Evolutionary conservation across 164 flowering plant species (phyloP).

Genomic region (Umbellularia californica): DNA sequence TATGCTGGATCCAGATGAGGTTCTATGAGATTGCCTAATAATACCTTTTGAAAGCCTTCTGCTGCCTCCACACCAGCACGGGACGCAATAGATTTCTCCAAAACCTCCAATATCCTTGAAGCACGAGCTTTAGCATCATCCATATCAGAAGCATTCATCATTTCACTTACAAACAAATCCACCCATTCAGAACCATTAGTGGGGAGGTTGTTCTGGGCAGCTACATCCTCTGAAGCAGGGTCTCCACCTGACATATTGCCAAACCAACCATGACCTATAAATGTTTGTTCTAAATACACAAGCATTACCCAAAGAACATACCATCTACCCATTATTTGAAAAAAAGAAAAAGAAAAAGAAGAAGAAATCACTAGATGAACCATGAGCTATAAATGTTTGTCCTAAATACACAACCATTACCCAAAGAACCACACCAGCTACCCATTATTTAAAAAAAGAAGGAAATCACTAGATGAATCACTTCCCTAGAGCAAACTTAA

Average conservation of each 20-base stretch:
- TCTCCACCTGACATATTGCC: constrained; percentile 27
- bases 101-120: constrained; percentile 45
- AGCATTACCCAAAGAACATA: neutral
- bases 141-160: constrained; percentile 55
- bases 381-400: too few relatives aligned
- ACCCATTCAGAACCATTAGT: constrained; percentile 79
- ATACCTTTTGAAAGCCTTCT: constrained; percentile 45
- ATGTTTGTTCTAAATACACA: too few relatives aligned
- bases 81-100: constrained; percentile 63
- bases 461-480: too few relatives aligned
- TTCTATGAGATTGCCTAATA: neutral
- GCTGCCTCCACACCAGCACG: constrained; percentile 47
- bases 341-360: too few relatives aligned
- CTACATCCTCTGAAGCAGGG: constrained; percentile 20
- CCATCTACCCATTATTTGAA: neutral
- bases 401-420: neutral
- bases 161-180: constrained; percentile 76
- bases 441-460: too few relatives aligned
- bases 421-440: neutral
- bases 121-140: constrained; percentile 85
- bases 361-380: neutral
- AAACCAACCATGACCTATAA: neutral
- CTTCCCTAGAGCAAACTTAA: too few relatives aligned
- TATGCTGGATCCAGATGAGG: too few relatives aligned
- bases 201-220: constrained; percentile 28